Evolutionary conservation across 1,284 basidiomycete genomes (phyloP), one percentile per base, ranked within the genome.

Genomic region (Microstroma glucosiphilum): DNA sequence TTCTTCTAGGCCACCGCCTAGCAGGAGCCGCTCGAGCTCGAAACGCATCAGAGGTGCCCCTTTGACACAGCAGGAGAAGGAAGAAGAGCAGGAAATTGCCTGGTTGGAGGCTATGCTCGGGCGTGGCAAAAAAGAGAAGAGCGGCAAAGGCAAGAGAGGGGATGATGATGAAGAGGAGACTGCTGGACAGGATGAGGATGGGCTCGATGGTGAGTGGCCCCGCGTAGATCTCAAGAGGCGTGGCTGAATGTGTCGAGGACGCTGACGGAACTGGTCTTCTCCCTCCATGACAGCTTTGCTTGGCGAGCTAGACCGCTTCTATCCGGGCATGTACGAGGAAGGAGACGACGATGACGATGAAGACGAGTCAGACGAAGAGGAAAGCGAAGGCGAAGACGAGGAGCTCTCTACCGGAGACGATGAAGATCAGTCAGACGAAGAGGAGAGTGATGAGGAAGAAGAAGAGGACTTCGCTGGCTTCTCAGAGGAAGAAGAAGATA

Each of bases 61-160:
- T 26, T 66, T 71, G 69, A 69, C 57, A 0, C 69, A 70, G 53
- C 66, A 65, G 25, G 77, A 78, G 56, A 67, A 69, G 40, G 69
- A 77, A 13, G 77, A 79, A 40, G 76, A 78, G 46, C 75, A 79
- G 53, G 77, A 79, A 62, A 79, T 79, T 40, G 62, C 67, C 1
- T 79, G 77, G 77, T 66, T 79, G 8, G 77, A 79, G 51, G 66
- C 70, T 26, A 69, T 74, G 30, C 61, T 79, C 6, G 21, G 66
- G 65, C 59, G n/a, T 60, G 40, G 6, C 61, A 67, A 12, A 8
- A 64, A 41, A 46, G 21, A 26, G 46, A 57, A 51, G 58, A 51
- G 55, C 11, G 37, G 41, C 15, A 51, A 48, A 2, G 54, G 51
- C 17, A 57, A 61, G 15, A 54, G 51, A 17, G 56, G 26, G 15